Base-by-base conservation (phyloP, 1,284 basidiomycete species). In the Apiotrichum akiyoshidainum region DNA sequence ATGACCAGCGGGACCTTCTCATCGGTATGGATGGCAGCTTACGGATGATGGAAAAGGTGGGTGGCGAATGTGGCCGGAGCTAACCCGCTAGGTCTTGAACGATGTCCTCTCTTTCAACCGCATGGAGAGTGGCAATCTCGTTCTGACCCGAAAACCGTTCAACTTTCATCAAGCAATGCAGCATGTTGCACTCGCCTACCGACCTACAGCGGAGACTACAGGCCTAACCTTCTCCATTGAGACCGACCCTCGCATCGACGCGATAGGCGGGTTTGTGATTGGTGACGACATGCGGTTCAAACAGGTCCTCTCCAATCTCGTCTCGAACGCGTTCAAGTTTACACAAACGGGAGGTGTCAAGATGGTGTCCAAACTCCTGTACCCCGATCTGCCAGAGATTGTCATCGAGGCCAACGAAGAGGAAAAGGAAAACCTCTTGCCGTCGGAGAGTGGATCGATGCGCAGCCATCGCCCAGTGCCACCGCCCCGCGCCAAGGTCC, bases 161-260 rank as follows among this genome's bases (percentile, higher is more conserved):
- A 81, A 86, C n/a, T 89, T 93, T 69, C 90, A 93, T 74, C 85
- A 87, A 66, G 86, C 88, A 44, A 87, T 93, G 79, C 85, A 86
- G n/a, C 87, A 88, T 3, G 82, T 92, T 60, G 85, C 92, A 59
- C 82, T 89, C 4, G 88, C 89, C 5, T 81, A 93, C 37, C 83
- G 85, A 49, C 78, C 92, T 61, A 87, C 87, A 39, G 87, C 89
- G 0, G 81, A 89, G 60, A 86, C 87, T 33, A 83, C 87, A 19
- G 82, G 83, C 34, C 81, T 92, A 46, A 80, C 85, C 58, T 82
- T 93, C 57, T 80, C 85, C 50, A 86, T 85, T 7, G 81, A 86
- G 50, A 79, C 92, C 16, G 91, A 93, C 71, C 80, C 79, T 39
- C 81, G 81, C 45, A 89, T 93, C 58, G 90, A 94, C 66, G 79